These are phyloP conservation scores for Fraxinus dipetala DNA, from an alignment of 305 asterid species.

Conservation along the genomic window DNA sequence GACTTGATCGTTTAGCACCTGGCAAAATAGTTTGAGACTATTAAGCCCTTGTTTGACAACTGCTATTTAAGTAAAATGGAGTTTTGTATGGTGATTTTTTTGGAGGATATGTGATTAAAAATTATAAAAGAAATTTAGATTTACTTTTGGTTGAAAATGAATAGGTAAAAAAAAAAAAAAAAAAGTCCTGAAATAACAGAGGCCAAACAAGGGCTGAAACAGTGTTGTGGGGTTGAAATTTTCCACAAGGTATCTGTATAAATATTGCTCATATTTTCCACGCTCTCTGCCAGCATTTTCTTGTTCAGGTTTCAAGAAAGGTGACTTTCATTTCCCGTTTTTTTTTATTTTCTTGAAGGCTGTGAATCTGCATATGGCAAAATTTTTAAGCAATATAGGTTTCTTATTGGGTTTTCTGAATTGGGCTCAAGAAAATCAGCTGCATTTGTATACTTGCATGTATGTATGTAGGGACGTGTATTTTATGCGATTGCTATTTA, in stretches of 20 bases:
- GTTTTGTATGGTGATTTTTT: too few species aligned
- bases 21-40: too few species aligned
- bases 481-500: background rate
- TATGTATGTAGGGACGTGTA: background rate
- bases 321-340: background rate
- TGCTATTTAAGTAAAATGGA: too few species aligned
- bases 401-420: background rate
- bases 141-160: too few species aligned
- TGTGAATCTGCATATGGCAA: background rate
- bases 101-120: too few species aligned
- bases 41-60: too few species aligned
- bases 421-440: background rate
- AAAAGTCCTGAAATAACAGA: too few species aligned
- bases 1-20: too few species aligned
- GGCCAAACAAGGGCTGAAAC: too few species aligned
- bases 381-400: background rate
- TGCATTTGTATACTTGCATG: background rate
- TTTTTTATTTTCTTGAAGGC: background rate
- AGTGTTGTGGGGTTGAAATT: background rate
- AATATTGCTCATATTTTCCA: background rate
- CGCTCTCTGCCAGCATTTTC: background rate
- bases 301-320: background rate
- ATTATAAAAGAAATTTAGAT: too few species aligned
- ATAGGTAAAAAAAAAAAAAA: too few species aligned
- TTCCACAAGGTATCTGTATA: background rate